A percentile compares a stretch with the other conserved stretches of the same genome.
These are phyloP conservation scores for Clathrospora elynae DNA, from an alignment of 2,329 filamentous ascomycete species.

Conservation along the genomic window DNA sequence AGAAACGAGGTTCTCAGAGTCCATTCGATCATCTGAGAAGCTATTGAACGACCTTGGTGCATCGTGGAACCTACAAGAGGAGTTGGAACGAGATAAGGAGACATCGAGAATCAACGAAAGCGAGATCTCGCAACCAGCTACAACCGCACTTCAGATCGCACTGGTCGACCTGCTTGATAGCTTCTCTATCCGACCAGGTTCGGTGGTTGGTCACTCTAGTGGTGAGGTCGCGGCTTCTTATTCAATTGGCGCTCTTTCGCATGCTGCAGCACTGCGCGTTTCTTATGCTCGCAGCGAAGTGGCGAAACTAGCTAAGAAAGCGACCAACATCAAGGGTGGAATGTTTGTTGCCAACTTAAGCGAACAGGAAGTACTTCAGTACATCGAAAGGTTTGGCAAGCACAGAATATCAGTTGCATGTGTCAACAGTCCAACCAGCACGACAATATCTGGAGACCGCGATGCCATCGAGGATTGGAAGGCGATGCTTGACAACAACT, in stretches of 20 bases:
- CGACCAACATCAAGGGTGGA: neutral
- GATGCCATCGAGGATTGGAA: slow-evolving; percentile 42
- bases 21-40: neutral
- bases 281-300: slow-evolving; percentile 26
- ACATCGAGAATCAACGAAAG: slow-evolving; percentile 1
- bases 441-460: slow-evolving; percentile 52
- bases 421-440: slow-evolving; percentile 36
- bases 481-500: slow-evolving; percentile 42
- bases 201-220: slow-evolving; percentile 29
- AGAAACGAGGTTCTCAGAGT: neutral
- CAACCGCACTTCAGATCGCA: slow-evolving; percentile 25
- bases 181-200: slow-evolving; percentile 12
- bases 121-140: slow-evolving; percentile 25
- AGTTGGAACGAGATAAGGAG: slow-evolving; percentile 1
- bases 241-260: slow-evolving; percentile 27
- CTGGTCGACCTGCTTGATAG: slow-evolving; percentile 18
- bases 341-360: slow-evolving; percentile 31
- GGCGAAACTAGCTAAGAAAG: slow-evolving; percentile 12
- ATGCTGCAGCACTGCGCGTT: slow-evolving; percentile 17
- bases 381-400: slow-evolving; percentile 1
- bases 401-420: slow-evolving; percentile 4
- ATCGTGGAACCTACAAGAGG: slow-evolving; percentile 4
- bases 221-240: slow-evolving; percentile 37
- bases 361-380: slow-evolving; percentile 1
- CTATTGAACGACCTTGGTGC: slow-evolving; percentile 3